Conservation (phyloP, 1,284 basidiomycete genomes). For the Trametes sp. region DNA sequence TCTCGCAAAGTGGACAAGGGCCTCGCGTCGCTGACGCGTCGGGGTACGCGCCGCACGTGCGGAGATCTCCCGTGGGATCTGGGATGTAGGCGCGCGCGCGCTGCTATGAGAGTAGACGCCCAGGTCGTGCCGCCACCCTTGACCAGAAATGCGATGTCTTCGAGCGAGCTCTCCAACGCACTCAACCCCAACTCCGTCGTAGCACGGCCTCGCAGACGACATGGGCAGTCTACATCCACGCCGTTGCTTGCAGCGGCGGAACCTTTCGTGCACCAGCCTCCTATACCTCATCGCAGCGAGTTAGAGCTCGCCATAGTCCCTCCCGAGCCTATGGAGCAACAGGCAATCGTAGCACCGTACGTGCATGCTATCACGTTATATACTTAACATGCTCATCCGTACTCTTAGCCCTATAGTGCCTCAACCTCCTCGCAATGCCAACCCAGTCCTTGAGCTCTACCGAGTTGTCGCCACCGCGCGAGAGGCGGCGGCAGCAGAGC, state of each 20-base stretch:
- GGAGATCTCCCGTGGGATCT: constrained; percentile 23
- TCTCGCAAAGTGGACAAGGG: constrained; percentile 18
- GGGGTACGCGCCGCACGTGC: constrained; percentile 33
- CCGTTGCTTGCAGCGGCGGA: background rate
- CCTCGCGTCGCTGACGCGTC: constrained; percentile 47
- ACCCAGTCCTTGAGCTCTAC: constrained; percentile 64
- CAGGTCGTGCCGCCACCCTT: background rate
- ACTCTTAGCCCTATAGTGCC: background rate
- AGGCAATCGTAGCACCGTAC: constrained; percentile 27
- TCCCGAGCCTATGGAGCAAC: constrained; percentile 33
- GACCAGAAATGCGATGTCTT: constrained; percentile 46
- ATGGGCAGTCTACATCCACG: constrained; percentile 26
- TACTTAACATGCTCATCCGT: background rate
- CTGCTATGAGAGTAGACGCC: constrained; percentile 24
- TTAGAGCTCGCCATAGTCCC: constrained; percentile 64
- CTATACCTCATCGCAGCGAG: constrained; percentile 62
- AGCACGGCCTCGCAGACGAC: constrained; percentile 41
- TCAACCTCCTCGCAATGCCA: constrained; percentile 34
- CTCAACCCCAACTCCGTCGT: constrained; percentile 68
- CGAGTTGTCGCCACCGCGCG: constrained; percentile 59
- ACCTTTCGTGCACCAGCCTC: constrained; percentile 30
- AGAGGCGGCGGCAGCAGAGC: constrained; percentile 65
- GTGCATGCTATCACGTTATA: background rate
- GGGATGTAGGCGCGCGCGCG: constrained; percentile 21
- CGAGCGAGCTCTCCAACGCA: constrained; percentile 78